Evolutionary conservation across 306 rosid species (phyloP).

Genomic region (Medicago ruthenica): DNA sequence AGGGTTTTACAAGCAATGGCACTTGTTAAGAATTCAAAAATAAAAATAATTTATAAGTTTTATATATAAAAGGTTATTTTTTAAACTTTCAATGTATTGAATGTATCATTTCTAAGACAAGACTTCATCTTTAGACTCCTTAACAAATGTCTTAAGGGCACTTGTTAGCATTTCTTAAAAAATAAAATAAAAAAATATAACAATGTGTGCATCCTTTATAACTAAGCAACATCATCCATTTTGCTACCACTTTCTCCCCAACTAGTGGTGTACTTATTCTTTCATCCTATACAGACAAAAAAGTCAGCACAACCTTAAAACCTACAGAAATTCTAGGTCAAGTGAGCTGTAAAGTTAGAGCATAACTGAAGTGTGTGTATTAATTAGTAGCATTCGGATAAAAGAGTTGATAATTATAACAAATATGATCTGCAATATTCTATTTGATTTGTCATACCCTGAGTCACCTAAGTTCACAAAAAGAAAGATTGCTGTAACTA

Average conservation of each 20-base stretch:
- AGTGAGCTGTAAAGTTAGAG: not conserved
- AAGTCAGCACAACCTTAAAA: constrained; percentile 7
- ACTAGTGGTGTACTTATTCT: constrained; percentile 15
- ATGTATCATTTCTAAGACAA: too few species aligned
- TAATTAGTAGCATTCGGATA: constrained; percentile 7
- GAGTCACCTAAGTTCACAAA: constrained; percentile 10
- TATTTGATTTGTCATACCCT: constrained; percentile 2
- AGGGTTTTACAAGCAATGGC: too few species aligned
- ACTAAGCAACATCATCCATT: constrained; percentile 21
- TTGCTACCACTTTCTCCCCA: constrained; percentile 26
- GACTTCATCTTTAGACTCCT: too few species aligned
- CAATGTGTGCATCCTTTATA: not conserved
- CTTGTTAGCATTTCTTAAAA: too few species aligned
- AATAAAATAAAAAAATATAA: too few species aligned
- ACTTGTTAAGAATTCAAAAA: too few species aligned
- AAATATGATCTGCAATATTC: constrained; percentile 13
- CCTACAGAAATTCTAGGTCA: not conserved
- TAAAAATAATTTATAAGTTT: too few species aligned
- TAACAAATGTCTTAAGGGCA: too few species aligned
- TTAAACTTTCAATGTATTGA: too few species aligned
- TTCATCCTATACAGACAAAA: not conserved
- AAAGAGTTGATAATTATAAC: not conserved
- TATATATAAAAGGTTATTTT: too few species aligned
- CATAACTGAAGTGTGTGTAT: not conserved
- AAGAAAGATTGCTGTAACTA: constrained; percentile 1